phyloP scores from a whole-genome alignment of 768 basidiomycete species.

The Calvatia gigantea region DNA sequence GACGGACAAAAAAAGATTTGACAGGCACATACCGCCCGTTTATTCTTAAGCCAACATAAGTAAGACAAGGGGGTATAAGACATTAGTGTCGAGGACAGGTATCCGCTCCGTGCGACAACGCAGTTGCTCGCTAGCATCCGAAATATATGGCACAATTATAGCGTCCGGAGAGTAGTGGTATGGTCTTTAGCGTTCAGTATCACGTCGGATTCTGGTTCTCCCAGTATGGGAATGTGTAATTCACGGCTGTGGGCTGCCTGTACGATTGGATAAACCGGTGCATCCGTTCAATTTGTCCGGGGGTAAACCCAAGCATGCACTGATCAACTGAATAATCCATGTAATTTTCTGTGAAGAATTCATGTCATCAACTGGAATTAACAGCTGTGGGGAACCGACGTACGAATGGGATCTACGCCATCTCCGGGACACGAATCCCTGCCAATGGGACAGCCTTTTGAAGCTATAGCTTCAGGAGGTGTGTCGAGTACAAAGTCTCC shows the following conservation, averaged over 20 bases:
- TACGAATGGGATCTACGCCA: conserved; percentile 37
- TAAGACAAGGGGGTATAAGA: no score
- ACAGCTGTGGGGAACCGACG: conserved; percentile 11
- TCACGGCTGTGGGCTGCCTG: background rate
- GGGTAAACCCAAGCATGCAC: conserved; percentile 43
- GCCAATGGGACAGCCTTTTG: conserved; percentile 32
- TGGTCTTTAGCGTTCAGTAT: background rate
- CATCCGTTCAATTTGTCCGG: conserved; percentile 39
- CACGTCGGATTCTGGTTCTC: background rate
- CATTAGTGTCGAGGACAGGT: no score
- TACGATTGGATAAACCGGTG: conserved; percentile 16
- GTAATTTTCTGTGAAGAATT: conserved; percentile 30
- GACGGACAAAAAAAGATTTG: no score
- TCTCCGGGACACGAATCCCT: conserved; percentile 29
- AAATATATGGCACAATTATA: no score
- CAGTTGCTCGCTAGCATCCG: no score
- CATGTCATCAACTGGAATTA: background rate
- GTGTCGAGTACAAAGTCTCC: conserved; percentile 44
- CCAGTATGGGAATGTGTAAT: conserved; percentile 6
- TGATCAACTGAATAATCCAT: conserved; percentile 48
- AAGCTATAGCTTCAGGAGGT: conserved; percentile 33
- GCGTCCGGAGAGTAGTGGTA: no score
- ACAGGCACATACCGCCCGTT: no score
- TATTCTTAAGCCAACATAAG: no score
- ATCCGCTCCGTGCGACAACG: no score